Evolutionary conservation across 192 early-diverging fungal species (phyloP).

Genomic region (Gorgonomyces haynaldii): DNA sequence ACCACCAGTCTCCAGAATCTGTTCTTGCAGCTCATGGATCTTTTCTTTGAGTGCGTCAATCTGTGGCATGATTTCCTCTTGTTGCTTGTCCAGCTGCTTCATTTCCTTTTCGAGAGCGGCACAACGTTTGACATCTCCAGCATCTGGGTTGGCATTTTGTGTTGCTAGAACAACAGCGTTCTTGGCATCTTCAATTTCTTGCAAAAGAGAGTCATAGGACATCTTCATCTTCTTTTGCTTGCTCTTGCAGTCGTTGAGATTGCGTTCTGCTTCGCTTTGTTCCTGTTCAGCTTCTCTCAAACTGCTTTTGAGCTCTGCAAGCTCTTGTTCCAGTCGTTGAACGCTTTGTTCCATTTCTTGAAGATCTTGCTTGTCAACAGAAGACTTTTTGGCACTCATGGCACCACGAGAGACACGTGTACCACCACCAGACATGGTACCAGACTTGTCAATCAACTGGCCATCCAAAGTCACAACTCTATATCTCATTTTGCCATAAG

Average conservation of each 20-base stretch:
- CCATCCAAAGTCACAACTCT: conserved; percentile 92
- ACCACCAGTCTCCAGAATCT: conserved; percentile 86
- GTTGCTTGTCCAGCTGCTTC: conserved; percentile 2
- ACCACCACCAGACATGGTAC: conserved; percentile 92
- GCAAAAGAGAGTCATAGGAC: conserved; percentile 41
- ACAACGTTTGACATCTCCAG: conserved; percentile 39
- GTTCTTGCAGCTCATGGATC: conserved; percentile 72
- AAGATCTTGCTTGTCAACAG: conserved; percentile 5
- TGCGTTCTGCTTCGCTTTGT: neutral
- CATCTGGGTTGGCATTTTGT: conserved; percentile 35
- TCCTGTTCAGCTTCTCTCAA: neutral
- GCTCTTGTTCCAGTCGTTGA: neutral
- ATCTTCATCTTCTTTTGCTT: neutral
- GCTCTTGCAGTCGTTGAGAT: neutral
- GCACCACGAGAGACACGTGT: conserved; percentile 60
- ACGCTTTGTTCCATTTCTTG: neutral
- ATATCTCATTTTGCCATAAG: conserved; percentile 63
- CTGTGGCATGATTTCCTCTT: conserved; percentile 34
- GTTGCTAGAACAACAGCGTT: conserved; percentile 8
- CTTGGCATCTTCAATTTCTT: conserved; percentile 11
- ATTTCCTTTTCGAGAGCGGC: conserved; percentile 20
- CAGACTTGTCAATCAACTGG: conserved; percentile 77
- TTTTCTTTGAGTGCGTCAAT: conserved; percentile 51
- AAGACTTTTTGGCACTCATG: conserved; percentile 68
- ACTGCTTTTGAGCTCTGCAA: neutral